Base-by-base conservation (phyloP, 2,329 filamentous ascomycete species). In the Trichoderma harzianum region DNA sequence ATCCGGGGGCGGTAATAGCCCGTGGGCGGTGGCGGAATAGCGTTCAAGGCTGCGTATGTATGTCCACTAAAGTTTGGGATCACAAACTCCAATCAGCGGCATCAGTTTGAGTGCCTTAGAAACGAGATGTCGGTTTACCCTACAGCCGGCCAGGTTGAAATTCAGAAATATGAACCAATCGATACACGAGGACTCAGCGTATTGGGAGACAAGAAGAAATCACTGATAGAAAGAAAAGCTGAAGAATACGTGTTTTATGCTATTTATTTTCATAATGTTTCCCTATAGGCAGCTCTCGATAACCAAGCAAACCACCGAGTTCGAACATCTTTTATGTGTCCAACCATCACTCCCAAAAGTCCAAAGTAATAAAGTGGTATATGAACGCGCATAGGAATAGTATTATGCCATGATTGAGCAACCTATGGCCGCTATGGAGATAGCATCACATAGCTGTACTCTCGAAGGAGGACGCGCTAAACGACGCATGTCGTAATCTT, bases 321-420 rank as follows among this genome's bases (percentile, higher is more conserved):
- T 21, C 18, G 4, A 21, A 7, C 1, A 47, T 47, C 18, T n/a
- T 21, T 47, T 21, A 5, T 39, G 36, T 47, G 7, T n/a, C 18
- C 18, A 21, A 11, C 43, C 43, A 21, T 21, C 10, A 21, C 12
- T 47, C 8, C 43, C 43, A 21, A 11, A 6, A 47, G 2, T 11
- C 43, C 18, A 1, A 47, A 11, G 16, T n/a, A 47, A 43, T 5
- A 10, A 43, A 43, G 39, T n/a, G 8, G 16, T 6, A 47, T 21
- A 47, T 47, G 43, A 3, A 11, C 8, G 43, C 0, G n/a, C 3
- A 21, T n/a, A 21, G 3, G 0, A 5, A 21, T 8, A 5, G 8
- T 11, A 21, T 0, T 11, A 11, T 21, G 43, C 18, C n/a, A 47
- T 21, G 3, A 0, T 51, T 24, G n/a, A 51, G 47, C 0, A 21